These are phyloP conservation scores for Pseudevernia furfuracea DNA, from an alignment of 495 filamentous ascomycete species.

Conservation along the genomic window DNA sequence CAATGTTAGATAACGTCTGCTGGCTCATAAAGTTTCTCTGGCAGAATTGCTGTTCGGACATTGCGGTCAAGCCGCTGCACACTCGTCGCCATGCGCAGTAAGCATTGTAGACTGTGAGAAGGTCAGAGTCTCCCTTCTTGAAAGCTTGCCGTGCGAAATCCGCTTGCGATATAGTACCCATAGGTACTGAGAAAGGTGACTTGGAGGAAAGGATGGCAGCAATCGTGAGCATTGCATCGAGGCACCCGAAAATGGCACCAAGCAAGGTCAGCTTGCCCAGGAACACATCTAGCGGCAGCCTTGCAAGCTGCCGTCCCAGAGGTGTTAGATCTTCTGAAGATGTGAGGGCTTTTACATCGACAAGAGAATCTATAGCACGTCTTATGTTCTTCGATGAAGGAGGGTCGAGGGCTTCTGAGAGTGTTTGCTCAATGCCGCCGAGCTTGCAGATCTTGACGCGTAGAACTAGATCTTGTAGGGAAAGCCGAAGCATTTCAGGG, in stretches of 20 bases:
- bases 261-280: constrained; percentile 87
- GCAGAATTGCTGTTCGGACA: constrained; percentile 77
- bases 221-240: constrained; percentile 83
- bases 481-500: constrained; percentile 89
- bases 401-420: constrained; percentile 84
- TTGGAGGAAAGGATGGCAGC: constrained; percentile 91
- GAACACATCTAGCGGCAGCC: constrained; percentile 85
- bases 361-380: constrained; percentile 80
- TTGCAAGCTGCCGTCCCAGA: constrained; percentile 76
- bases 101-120: constrained; percentile 87
- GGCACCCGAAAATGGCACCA: constrained; percentile 74
- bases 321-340: constrained; percentile 73
- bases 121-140: constrained; percentile 76
- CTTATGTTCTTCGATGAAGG: constrained; percentile 86
- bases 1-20: constrained; percentile 80
- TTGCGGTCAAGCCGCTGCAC: constrained; percentile 56
- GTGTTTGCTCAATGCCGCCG: constrained; percentile 79
- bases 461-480: constrained; percentile 85
- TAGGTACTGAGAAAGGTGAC: constrained; percentile 80
- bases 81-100: constrained; percentile 80
- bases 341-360: constrained; percentile 88
- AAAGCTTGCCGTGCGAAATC: constrained; percentile 69
- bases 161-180: constrained; percentile 73
- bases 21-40: constrained; percentile 80
- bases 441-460: constrained; percentile 97